These are phyloP conservation scores for Boeremia lycopersici DNA, from an alignment of 2,329 filamentous ascomycete genomes.

Conservation along the genomic window DNA sequence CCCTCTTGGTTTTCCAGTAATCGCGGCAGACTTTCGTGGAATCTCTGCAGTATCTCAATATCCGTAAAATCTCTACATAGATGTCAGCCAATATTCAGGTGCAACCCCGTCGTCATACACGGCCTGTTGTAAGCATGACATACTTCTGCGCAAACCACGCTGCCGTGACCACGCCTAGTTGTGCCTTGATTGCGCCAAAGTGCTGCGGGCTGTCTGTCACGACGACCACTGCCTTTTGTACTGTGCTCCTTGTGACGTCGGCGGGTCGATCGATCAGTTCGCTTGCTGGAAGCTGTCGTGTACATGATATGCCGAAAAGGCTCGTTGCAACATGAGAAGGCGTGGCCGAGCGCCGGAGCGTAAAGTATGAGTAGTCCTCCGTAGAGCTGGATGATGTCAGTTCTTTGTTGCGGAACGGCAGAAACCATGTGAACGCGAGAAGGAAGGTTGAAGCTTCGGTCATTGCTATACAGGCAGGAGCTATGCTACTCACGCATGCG, in stretches of 20 bases:
- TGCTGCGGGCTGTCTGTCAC: slow-evolving; percentile 88
- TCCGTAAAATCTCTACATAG: slow-evolving; percentile 76
- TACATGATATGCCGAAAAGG: slow-evolving; percentile 95
- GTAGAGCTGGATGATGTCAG: slow-evolving; percentile 64
- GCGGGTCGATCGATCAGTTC: slow-evolving; percentile 77
- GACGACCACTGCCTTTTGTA: slow-evolving; percentile 97
- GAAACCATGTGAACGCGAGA: slow-evolving; percentile 6
- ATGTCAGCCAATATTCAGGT: slow-evolving; percentile 16
- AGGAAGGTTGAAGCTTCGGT: neutral
- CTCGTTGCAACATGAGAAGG: slow-evolving; percentile 68
- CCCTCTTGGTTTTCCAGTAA: slow-evolving; percentile 67
- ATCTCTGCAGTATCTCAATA: slow-evolving; percentile 84
- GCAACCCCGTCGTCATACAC: neutral
- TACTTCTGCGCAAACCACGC: slow-evolving; percentile 92
- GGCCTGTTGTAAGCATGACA: slow-evolving; percentile 43
- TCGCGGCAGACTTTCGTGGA: slow-evolving; percentile 81
- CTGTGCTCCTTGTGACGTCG: slow-evolving; percentile 95
- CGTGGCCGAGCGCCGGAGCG: slow-evolving; percentile 68
- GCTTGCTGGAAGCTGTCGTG: slow-evolving; percentile 83
- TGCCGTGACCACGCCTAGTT: slow-evolving; percentile 85
- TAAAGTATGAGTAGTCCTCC: slow-evolving; percentile 99
- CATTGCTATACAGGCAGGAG: slow-evolving; percentile 44
- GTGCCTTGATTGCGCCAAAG: slow-evolving; percentile 89
- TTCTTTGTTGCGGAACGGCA: neutral
- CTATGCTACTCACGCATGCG: slow-evolving; percentile 71